Evolutionary conservation across 192 early-diverging fungal species (phyloP).

Genomic region (Phycomyces nitens): DNA sequence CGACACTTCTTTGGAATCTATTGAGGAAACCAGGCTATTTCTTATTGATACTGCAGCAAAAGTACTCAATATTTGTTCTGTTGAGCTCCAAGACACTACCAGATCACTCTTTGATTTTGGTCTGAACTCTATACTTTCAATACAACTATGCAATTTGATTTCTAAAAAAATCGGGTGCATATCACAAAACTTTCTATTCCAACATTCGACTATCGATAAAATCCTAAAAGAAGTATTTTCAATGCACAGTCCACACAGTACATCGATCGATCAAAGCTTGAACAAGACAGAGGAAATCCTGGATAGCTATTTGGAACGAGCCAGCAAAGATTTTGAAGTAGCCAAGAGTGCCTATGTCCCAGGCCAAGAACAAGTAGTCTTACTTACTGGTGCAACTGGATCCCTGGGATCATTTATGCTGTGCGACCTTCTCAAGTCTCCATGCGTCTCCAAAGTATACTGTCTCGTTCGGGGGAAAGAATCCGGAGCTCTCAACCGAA

Average conservation of each 20-base stretch:
- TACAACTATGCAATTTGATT: constrained; percentile 22
- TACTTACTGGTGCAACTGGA: constrained; percentile 34
- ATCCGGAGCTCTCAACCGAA: background rate
- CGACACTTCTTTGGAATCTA: background rate
- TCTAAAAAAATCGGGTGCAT: background rate
- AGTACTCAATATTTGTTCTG: background rate
- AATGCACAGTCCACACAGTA: background rate
- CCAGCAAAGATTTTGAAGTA: constrained; percentile 10
- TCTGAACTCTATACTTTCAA: constrained; percentile 21
- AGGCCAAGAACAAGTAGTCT: constrained; percentile 14
- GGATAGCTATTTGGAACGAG: constrained; percentile 7
- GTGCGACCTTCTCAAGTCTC: constrained; percentile 14
- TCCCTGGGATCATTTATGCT: constrained; percentile 30
- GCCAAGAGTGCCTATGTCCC: background rate
- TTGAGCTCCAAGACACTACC: background rate
- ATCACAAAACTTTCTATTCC: constrained; percentile 25
- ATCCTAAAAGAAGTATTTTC: constrained; percentile 3
- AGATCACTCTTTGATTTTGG: constrained; percentile 26
- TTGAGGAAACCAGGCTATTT: background rate
- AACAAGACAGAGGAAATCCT: constrained; percentile 9
- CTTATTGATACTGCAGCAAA: background rate
- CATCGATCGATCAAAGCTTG: background rate
- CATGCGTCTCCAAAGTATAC: constrained; percentile 22
- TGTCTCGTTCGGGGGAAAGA: constrained; percentile 24
- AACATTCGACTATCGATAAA: constrained; percentile 9